Conservation (phyloP, 768 basidiomycete genomes). For the Auricularia heimuer region DNA sequence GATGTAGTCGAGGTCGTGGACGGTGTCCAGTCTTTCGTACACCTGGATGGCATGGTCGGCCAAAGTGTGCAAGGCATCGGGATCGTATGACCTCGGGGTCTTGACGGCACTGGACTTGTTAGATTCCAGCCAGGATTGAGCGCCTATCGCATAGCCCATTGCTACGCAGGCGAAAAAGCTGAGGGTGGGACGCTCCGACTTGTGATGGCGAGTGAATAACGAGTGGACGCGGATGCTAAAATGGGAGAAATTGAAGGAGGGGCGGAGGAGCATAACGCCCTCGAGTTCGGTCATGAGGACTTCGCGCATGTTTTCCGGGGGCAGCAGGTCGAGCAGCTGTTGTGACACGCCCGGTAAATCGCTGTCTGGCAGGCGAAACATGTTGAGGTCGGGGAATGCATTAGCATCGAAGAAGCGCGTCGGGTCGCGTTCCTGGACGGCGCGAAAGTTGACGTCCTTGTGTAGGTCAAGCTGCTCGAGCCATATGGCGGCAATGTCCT, state of each 20-base stretch:
- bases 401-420: conserved; percentile 12
- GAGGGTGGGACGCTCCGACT: conserved; percentile 22
- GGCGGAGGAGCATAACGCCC: conserved; percentile 37
- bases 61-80: conserved; percentile 30
- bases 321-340: conserved; percentile 30
- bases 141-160: conserved; percentile 52
- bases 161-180: conserved; percentile 53
- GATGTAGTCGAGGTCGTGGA: conserved; percentile 47
- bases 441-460: conserved; percentile 9
- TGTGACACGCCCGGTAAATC: conserved; percentile 28
- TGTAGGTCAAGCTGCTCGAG: conserved; percentile 40
- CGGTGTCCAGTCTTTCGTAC: conserved; percentile 30
- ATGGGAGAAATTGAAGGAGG: conserved; percentile 40
- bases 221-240: conserved; percentile 35
- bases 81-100: conserved; percentile 15
- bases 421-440: conserved; percentile 9
- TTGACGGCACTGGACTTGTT: conserved; percentile 11
- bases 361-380: conserved; percentile 16
- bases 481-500: conserved; percentile 54
- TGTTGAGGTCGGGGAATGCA: conserved; percentile 22
- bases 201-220: conserved; percentile 29
- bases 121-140: conserved; percentile 13
- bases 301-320: conserved; percentile 26
- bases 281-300: conserved; percentile 30
- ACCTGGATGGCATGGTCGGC: conserved; percentile 38